Base-by-base conservation (phyloP, 169 alveolate genomes). In the Ichthyophthirius multifiliis region DNA sequence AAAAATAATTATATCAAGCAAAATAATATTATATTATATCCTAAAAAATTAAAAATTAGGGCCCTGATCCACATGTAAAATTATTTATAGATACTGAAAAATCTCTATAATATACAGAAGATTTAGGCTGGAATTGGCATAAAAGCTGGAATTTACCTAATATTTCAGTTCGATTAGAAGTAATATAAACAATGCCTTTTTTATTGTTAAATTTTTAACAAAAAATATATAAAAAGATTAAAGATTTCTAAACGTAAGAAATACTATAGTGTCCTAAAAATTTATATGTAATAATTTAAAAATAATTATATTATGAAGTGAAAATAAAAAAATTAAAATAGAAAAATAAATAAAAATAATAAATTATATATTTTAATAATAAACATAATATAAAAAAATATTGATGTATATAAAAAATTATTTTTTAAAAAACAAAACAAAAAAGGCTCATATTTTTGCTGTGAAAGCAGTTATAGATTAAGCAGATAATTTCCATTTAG, bases 101-200 rank as follows among this genome's bases (percentile, higher is more conserved):
- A 62, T 62, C 45, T 18, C 27, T 76, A 18, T 32, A 76, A 62
- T 76, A 39, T 41, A 23, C 75, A 12, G 83, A 76, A 5, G 83
- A 76, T 23, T 30, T 76, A 23, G 83, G 83, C 32, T 76, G 83
- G 83, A 76, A 76, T 62, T 76, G 83, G 83, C 83, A 76, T 30
- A 76, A 76, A 43, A 55, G 76, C 32, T 76, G 83, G 83, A 76
- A 76, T 62, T 76, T 76, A 18, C 83, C 83, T 47, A 76, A 76
- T 31, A 76, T 76, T 39, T 71, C 65, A 3, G 83, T 76, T n/a
- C 34, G 83, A 62, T 55, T 76, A 20, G 83, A 76, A 27, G 83
- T 76, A 76, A 75, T 41, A 41, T 41, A 41, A 9, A 12, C 48
- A 12, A 12, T 12, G 48, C 15, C 48, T n/a, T n/a, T n/a, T n/a